Base-by-base conservation (phyloP, 2,329 filamentous ascomycete species). In the Hawksworthiomyces lignivorus region DNA sequence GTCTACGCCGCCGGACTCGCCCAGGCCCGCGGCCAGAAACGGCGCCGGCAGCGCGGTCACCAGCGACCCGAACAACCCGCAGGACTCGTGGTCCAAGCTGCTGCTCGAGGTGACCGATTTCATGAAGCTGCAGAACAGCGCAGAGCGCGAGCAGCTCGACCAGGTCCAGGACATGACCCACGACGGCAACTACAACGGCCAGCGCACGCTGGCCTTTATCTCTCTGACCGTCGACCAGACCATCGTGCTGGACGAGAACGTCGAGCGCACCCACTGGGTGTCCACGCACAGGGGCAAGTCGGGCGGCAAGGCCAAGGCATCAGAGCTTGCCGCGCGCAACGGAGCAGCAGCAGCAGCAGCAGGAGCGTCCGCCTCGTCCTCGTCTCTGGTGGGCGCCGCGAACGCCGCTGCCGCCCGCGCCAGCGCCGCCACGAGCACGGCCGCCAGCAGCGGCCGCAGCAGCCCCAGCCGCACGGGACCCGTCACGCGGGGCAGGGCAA, bases 181-280 rank as follows among this genome's bases (percentile, higher is more conserved):
- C 43, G 82, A 94, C 52, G 52, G 68, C 3, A 88, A 87, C 27
- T 90, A 85, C 62, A 95, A 94, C 51, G 87, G 88, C 12, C 73
- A 65, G 18, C 70, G 77, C 46, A 78, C 75, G 2, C 62, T 96
- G 36, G 73, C 76, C 31, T 65, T 78, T 41, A 73, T 80, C 37
- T 80, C 81, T 2, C 68, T 96, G 18, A 75, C 72, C n/a, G 76
- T 78, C 24, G 81, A 87, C 48, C 79, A 86, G 54, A 77, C 81
- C 4, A 72, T 96, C 37, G 78, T 95, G n/a, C 66, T 97, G 5
- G 90, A 97, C 57, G 87, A 95, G 58, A 72, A 81, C 47, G 69
- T 82, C 35, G 72, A 75, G 11, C 70, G 70, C 15, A 75, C 79
- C 36, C 62, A 63, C 12, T 80, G 69, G 54, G 73, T 84, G 7